Conservation (phyloP, 371 early-diverging fungal genomes). For the Mucor sp. region DNA sequence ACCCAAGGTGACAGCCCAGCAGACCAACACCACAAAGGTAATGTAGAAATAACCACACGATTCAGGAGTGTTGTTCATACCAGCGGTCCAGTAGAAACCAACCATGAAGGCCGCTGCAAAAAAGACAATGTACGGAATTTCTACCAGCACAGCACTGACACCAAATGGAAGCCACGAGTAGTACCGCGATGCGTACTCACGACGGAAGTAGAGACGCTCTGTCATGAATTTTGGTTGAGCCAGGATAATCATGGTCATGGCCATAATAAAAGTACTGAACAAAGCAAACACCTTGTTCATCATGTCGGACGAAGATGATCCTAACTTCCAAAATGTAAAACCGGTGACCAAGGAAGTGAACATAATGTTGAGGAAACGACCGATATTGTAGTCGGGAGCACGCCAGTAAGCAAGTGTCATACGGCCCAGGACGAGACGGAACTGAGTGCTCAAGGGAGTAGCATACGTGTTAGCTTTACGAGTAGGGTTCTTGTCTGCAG, state of each 20-base stretch:
- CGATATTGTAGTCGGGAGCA: constrained; percentile 58
- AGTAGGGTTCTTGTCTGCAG: constrained; percentile 10
- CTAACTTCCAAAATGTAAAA: constrained; percentile 59
- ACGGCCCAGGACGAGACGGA: constrained; percentile 42
- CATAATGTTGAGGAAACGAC: constrained; percentile 45
- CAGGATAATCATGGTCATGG: constrained; percentile 35
- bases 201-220: constrained; percentile 63
- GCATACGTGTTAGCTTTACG: constrained; percentile 25
- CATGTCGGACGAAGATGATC: constrained; percentile 52
- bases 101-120: constrained; percentile 52
- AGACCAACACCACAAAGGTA: constrained; percentile 48
- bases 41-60: constrained; percentile 60
- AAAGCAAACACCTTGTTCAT: constrained; percentile 69
- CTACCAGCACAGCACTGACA: constrained; percentile 49
- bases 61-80: constrained; percentile 42
- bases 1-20: constrained; percentile 65
- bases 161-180: constrained; percentile 68
- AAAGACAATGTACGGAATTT: constrained; percentile 55
- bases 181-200: constrained; percentile 68
- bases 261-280: constrained; percentile 66
- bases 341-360: constrained; percentile 52
- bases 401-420: constrained; percentile 62
- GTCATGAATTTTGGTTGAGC: constrained; percentile 54
- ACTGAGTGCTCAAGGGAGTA: constrained; percentile 36
- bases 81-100: constrained; percentile 65